phyloP scores from a whole-genome alignment of 768 basidiomycete species.

The Trametes meyenii region DNA sequence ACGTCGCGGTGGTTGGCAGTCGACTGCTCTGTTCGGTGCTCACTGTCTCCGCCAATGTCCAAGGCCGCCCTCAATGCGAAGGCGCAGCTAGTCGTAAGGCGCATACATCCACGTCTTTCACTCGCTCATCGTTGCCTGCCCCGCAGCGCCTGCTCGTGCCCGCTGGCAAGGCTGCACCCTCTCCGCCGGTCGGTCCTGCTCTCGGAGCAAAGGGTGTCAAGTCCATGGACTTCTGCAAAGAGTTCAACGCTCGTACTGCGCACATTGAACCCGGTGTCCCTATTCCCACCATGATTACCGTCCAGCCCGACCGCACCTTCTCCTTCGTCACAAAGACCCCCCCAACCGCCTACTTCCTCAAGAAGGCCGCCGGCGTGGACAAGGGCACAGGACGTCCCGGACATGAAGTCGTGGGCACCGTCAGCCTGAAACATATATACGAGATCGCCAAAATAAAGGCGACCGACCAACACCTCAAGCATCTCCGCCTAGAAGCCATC shows the following conservation, averaged over 20 bases:
- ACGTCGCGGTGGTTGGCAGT: conserved; percentile 6
- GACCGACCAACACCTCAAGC: conserved; percentile 86
- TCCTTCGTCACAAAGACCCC: conserved; percentile 92
- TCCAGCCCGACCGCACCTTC: conserved; percentile 95
- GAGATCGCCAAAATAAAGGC: conserved; percentile 98
- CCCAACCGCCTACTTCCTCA: conserved; percentile 86
- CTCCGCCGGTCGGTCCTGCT: conserved; percentile 95
- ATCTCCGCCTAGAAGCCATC: conserved; percentile 84
- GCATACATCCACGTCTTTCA: not conserved
- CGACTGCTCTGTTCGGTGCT: conserved; percentile 6
- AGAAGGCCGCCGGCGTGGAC: conserved; percentile 86
- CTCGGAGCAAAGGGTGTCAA: conserved; percentile 98
- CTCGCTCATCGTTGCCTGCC: not conserved
- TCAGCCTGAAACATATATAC: conserved; percentile 96
- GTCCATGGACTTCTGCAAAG: conserved; percentile 99
- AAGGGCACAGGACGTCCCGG: conserved; percentile 87
- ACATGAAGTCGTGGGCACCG: conserved; percentile 74
- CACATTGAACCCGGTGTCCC: conserved; percentile 85
- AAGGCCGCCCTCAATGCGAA: conserved; percentile 60
- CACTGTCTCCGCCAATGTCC: conserved; percentile 53
- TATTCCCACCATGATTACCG: conserved; percentile 88
- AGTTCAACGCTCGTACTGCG: conserved; percentile 97
- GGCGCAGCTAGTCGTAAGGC: conserved; percentile 77
- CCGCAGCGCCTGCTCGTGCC: conserved; percentile 80
- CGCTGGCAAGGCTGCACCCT: conserved; percentile 94